phyloP scores from a whole-genome alignment of 73 alveolate species.

The Urostyla sp. region DNA sequence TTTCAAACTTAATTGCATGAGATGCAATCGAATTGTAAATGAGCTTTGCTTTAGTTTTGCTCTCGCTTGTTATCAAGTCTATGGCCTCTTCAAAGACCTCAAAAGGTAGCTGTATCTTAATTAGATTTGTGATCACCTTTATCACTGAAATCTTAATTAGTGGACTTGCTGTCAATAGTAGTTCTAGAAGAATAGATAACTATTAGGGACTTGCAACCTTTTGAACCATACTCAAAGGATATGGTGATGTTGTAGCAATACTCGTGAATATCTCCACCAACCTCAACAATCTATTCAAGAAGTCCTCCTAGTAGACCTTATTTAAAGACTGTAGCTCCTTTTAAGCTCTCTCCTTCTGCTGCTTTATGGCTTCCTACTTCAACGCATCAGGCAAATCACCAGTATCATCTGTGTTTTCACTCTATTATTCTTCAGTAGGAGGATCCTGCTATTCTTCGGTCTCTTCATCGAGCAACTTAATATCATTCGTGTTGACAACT shows the following conservation, averaged over 20 bases:
- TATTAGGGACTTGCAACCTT: constrained; percentile 60
- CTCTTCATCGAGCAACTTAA: not conserved
- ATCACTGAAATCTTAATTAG: constrained; percentile 38
- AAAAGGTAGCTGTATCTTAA: constrained; percentile 48
- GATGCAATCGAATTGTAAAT: not conserved
- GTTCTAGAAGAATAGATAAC: constrained; percentile 20
- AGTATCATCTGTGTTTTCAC: no score
- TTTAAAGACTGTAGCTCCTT: no score
- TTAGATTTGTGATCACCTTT: constrained; percentile 51
- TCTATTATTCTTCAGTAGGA: no score
- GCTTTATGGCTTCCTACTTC: no score
- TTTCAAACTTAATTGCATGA: not conserved
- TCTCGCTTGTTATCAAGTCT: not conserved
- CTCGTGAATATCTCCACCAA: constrained; percentile 50
- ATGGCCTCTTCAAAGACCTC: constrained; percentile 62
- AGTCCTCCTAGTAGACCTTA: constrained; percentile 19
- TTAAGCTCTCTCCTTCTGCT: no score
- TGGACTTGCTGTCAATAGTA: constrained; percentile 44
- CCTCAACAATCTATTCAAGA: constrained; percentile 42
- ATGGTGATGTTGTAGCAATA: constrained; percentile 17
- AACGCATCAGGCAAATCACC: no score
- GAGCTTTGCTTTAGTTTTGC: not conserved
- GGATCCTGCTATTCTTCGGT: constrained; percentile 34
- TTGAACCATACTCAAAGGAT: constrained; percentile 47
- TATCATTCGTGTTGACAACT: not conserved